phyloP scores from a whole-genome alignment of 1,284 basidiomycete species.

The Schizopora paradoxa region DNA sequence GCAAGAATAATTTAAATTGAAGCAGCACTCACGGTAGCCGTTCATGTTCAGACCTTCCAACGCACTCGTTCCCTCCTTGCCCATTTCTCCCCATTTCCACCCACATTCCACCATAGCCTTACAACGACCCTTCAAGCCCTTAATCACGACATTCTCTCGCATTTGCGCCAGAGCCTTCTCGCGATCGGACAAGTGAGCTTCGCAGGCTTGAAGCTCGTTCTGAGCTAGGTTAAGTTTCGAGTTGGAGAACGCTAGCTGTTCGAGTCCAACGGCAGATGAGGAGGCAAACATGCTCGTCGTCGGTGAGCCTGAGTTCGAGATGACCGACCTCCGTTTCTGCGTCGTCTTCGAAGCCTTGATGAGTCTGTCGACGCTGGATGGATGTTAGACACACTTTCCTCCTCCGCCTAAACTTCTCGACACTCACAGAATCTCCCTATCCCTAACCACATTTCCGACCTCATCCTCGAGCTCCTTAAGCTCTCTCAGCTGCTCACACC shows the following conservation, averaged over 20 bases:
- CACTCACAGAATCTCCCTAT: conserved; percentile 73
- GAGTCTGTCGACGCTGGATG: conserved; percentile 60
- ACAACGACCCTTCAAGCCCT: conserved; percentile 56
- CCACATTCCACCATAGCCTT: conserved; percentile 63
- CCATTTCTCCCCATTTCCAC: conserved; percentile 60
- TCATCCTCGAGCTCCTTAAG: conserved; percentile 59
- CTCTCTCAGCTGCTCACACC: conserved; percentile 54
- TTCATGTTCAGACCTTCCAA: conserved; percentile 28
- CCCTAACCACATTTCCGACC: conserved; percentile 58
- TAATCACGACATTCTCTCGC: conserved; percentile 46
- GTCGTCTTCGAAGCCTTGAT: conserved; percentile 67
- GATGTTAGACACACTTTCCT: not conserved
- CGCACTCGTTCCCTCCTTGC: conserved; percentile 45
- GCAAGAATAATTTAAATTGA: not conserved
- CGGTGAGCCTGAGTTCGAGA: conserved; percentile 26
- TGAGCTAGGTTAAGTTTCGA: conserved; percentile 62
- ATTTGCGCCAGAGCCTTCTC: conserved; percentile 54
- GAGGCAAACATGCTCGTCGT: conserved; percentile 33
- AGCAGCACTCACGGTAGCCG: not conserved
- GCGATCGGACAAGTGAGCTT: conserved; percentile 60
- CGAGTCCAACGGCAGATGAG: conserved; percentile 30
- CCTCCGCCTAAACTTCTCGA: not conserved
- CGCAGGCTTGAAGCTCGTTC: conserved; percentile 71
- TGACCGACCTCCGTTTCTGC: conserved; percentile 42
- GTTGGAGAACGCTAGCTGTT: conserved; percentile 25